These are phyloP conservation scores for Thalassiosira ordinaria DNA, from an alignment of 352 stramenopile genomes.

Conservation along the genomic window DNA sequence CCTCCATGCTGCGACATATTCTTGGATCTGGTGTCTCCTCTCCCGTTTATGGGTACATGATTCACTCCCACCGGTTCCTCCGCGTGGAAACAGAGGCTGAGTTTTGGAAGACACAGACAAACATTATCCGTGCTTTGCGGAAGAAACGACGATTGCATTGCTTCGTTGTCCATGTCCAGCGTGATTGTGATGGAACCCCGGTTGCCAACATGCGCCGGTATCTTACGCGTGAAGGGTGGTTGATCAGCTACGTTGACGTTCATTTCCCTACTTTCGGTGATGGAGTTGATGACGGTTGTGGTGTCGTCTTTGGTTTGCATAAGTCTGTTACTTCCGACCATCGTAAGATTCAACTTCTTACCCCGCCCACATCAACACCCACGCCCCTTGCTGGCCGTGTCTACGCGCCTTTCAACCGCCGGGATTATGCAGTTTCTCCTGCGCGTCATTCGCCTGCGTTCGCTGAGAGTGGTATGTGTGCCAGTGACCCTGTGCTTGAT, in stretches of 20 bases:
- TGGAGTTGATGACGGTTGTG: neutral
- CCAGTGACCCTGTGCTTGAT: neutral
- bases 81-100: neutral
- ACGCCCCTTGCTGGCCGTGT: neutral
- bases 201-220: neutral
- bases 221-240: neutral
- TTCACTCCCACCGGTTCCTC: conserved; percentile 27
- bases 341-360: neutral
- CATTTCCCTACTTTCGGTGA: conserved; percentile 14
- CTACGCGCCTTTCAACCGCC: conserved; percentile 12
- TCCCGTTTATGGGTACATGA: conserved; percentile 26
- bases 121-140: conserved; percentile 8
- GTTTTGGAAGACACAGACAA: conserved; percentile 22
- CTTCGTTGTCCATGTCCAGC: neutral
- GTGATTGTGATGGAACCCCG: neutral
- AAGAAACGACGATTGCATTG: neutral
- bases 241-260: neutral
- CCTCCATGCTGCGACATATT: conserved; percentile 11
- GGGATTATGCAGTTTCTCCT: neutral
- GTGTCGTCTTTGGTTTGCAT: conserved; percentile 3
- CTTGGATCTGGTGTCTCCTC: neutral
- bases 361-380: neutral
- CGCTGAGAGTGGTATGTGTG: neutral
- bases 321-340: neutral
- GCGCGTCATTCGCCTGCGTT: neutral